Evolutionary conservation across 257 asterid genomes (phyloP).

Genomic region (Ocimum tenuiflorum): DNA sequence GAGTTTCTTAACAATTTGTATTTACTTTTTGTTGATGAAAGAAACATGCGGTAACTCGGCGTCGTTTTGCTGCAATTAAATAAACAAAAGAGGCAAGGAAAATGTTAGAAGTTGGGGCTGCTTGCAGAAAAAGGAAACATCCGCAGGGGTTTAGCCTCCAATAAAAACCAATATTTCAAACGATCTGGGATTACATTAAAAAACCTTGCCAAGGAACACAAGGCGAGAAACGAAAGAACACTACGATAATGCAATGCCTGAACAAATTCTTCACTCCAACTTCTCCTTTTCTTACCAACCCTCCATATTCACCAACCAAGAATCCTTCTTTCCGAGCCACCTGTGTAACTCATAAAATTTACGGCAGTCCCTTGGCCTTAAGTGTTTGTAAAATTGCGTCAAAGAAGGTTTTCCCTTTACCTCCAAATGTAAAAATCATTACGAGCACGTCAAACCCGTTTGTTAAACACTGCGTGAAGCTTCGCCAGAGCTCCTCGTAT

Average conservation of each 20-base stretch:
- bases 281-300: conserved; percentile 7
- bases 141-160: no score
- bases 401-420: conserved; percentile 30
- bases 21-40: no score
- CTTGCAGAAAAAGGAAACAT: no score
- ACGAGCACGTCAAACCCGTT: conserved; percentile 86
- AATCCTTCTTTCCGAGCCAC: conserved; percentile 20
- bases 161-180: no score
- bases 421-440: conserved; percentile 48
- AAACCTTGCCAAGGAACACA: not conserved
- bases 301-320: conserved; percentile 20
- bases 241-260: conserved; percentile 35
- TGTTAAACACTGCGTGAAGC: conserved; percentile 86
- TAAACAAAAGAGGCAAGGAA: no score
- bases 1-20: no score
- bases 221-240: not conserved
- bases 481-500: conserved; percentile 74
- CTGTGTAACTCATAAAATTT: conserved; percentile 9
- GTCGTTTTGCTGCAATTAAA: no score
- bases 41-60: no score
- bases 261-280: conserved; percentile 24
- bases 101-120: no score
- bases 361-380: conserved; percentile 14
- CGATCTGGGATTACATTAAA: not conserved
- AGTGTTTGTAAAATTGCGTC: conserved; percentile 26